Base-by-base conservation (phyloP, 495 filamentous ascomycete genomes). In the Staphylotrichum longicolle region DNA sequence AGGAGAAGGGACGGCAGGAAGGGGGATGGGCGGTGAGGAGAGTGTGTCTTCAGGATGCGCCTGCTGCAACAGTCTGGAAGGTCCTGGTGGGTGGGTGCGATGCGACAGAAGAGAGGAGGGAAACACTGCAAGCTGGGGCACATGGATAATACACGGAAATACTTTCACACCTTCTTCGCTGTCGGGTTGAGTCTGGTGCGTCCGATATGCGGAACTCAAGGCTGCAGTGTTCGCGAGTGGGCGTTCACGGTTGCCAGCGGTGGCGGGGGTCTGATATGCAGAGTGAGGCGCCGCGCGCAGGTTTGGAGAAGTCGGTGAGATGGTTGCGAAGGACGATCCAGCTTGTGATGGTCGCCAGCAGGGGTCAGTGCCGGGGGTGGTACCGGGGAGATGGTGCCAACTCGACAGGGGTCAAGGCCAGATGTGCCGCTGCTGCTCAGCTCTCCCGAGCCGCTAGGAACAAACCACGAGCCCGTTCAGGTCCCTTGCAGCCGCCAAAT, bases 231-330 rank as follows among this genome's bases (percentile, higher is more conserved):
- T 7, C 42, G 63, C 64, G 54, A 2, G 39, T 48, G 62, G 20
- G 20, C 20, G 20, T 27, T 27, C 20, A 27, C 20, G 20, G 20
- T 27, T 27, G 20, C 20, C 20, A 27, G 20, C 20, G 20, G 20
- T 27, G 20, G 20, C 20, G 20, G 20, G 20, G 20, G 20, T 27
- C 20, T 27, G 20, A 27, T 27, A 69, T 66, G 64, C 64, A 67
- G 54, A 40, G 62, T 68, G 66, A 71, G 49, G 15, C 67, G 69
- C 65, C 60, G 63, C 55, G 42, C 52, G 41, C 14, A 32, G 54
- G 41, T 54, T 37, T 68, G 64, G 62, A 69, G 50, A 50, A 66
- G 66, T 67, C 62, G 66, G 66, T 71, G 69, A 69, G 58, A 40
- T 49, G 55, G 56, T 51, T 35, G 55, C 2, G 11, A 27, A 42